Percentiles rank a stretch among this genome's conserved stretches.
Conservation (phyloP, 2,329 filamentous ascomycete species). For the Aspergillus pseudonomiae region DNA sequence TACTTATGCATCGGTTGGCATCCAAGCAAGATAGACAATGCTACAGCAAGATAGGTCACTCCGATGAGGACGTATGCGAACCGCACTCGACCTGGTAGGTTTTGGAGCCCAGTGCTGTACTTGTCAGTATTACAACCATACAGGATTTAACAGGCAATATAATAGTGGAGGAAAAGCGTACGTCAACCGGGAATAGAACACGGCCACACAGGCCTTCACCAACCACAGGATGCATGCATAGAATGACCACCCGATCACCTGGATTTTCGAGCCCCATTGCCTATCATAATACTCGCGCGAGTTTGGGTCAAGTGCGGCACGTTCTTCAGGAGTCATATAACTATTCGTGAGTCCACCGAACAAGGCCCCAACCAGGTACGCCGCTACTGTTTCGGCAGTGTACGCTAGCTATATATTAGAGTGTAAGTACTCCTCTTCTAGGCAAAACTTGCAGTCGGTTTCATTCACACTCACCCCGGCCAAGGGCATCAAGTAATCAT, state of each 20-base stretch:
- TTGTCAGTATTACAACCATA: background rate
- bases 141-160: background rate
- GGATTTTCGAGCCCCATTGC: slow-evolving; percentile 52
- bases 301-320: slow-evolving; percentile 47
- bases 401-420: slow-evolving; percentile 47
- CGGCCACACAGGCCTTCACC: slow-evolving; percentile 56
- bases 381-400: slow-evolving; percentile 50
- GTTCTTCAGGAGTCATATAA: slow-evolving; percentile 55
- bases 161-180: slow-evolving; percentile 17
- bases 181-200: slow-evolving; percentile 59
- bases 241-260: slow-evolving; percentile 56
- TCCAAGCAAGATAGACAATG: slow-evolving; percentile 53
- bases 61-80: slow-evolving; percentile 54
- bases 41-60: slow-evolving; percentile 51
- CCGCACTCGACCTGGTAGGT: slow-evolving; percentile 48
- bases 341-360: slow-evolving; percentile 58
- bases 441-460: background rate
- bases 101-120: slow-evolving; percentile 40
- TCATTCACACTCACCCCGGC: slow-evolving; percentile 46
- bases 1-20: slow-evolving; percentile 58
- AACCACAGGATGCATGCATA: slow-evolving; percentile 57
- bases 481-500: slow-evolving; percentile 61
- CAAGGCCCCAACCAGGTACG: slow-evolving; percentile 51
- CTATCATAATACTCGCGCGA: slow-evolving; percentile 52
- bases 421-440: slow-evolving; percentile 3